Evolutionary conservation across 176 grass and related monocot species (phyloP).

Genomic region (Raddia guianensis): DNA sequence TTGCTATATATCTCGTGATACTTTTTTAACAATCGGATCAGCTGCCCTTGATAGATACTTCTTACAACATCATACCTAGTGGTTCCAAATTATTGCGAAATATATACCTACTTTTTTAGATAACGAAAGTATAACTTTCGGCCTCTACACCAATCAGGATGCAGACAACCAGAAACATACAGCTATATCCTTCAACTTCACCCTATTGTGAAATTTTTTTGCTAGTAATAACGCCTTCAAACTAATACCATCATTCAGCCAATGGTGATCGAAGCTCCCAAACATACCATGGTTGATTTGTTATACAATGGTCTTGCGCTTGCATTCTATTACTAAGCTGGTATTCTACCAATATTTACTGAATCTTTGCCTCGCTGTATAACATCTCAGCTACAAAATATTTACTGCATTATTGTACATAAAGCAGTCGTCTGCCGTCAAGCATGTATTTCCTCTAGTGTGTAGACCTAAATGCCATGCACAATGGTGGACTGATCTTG

Average conservation of each 20-base stretch:
- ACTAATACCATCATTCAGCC: background rate
- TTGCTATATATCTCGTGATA: background rate
- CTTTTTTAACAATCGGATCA: slow-evolving; percentile 32
- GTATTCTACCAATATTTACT: background rate
- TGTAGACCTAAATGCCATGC: slow-evolving; percentile 88
- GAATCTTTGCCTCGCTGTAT: background rate
- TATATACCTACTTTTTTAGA: too few relatives aligned
- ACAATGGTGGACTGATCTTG: slow-evolving; percentile 82
- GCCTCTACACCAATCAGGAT: too few relatives aligned
- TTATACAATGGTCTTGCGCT: background rate
- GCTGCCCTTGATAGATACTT: background rate
- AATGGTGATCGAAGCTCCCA: background rate
- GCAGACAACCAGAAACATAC: background rate
- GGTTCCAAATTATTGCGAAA: background rate
- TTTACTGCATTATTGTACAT: slow-evolving; percentile 8
- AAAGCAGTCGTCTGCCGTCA: background rate
- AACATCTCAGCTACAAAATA: background rate
- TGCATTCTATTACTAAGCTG: background rate
- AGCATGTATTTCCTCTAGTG: slow-evolving; percentile 35
- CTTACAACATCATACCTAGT: background rate
- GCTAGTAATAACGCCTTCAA: background rate
- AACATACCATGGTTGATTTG: background rate
- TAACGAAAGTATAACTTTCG: too few relatives aligned
- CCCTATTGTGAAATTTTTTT: background rate
- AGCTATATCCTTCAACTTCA: background rate